These are phyloP conservation scores for Fusarium fujikuroi DNA, from an alignment of 2,329 filamentous ascomycete genomes.

Conservation along the genomic window DNA sequence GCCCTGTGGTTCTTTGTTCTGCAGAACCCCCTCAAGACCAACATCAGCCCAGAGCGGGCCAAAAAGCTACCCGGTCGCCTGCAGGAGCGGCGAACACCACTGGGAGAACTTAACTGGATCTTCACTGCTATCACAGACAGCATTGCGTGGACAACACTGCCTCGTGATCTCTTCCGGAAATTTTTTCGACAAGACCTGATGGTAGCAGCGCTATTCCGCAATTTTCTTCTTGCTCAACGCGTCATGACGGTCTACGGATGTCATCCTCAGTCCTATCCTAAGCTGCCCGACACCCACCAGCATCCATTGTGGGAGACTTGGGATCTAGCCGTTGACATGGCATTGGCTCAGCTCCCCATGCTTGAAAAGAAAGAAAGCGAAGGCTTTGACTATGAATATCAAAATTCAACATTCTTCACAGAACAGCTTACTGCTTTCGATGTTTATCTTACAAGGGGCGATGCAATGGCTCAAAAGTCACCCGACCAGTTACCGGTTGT, in stretches of 20 bases:
- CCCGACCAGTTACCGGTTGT: conserved; percentile 97
- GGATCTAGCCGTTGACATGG: conserved; percentile 97
- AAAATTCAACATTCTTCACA: conserved; percentile 95
- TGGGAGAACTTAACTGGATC: conserved; percentile 98
- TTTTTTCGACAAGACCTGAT: conserved; percentile 97
- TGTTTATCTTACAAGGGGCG: conserved; percentile 86
- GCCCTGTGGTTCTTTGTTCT: conserved; percentile 95
- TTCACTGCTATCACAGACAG: conserved; percentile 99
- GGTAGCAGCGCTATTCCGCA: conserved; percentile 97
- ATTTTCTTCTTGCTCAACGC: conserved; percentile 92
- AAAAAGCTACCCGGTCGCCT: conserved; percentile 90
- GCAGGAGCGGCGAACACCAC: conserved; percentile 90
- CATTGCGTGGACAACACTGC: conserved; percentile 96
- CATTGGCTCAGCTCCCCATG: conserved; percentile 86
- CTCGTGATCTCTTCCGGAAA: conserved; percentile 91
- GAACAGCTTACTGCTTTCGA: conserved; percentile 98
- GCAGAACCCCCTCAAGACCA: conserved; percentile 80
- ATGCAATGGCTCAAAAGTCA: conserved; percentile 83
- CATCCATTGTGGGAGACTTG: conserved; percentile 97
- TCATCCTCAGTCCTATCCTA: conserved; percentile 90
- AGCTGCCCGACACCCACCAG: conserved; percentile 92
- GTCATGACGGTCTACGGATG: conserved; percentile 98
- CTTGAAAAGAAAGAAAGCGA: conserved; percentile 81
- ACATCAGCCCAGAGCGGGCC: conserved; percentile 81
- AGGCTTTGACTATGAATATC: conserved; percentile 86